Conservation (phyloP, 2,329 filamentous ascomycete genomes). For the Ophiostoma piceae region DNA sequence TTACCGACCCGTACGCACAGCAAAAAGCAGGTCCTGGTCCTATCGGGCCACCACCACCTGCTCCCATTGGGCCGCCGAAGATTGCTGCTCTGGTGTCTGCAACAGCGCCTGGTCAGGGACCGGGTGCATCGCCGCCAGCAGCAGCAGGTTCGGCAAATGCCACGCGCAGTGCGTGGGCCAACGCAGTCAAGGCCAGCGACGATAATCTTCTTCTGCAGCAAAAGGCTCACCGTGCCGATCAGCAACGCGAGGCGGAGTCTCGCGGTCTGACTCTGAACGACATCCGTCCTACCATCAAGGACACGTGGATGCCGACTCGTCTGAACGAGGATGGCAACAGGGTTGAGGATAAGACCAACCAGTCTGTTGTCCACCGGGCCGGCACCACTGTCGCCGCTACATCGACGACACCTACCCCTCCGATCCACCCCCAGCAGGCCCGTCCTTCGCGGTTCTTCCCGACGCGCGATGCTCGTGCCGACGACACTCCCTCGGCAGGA, state of each 20-base stretch:
- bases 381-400: conserved; percentile 26
- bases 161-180: conserved; percentile 35
- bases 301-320: conserved; percentile 48
- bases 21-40: conserved; percentile 26
- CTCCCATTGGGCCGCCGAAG: conserved; percentile 17
- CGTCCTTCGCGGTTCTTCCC: conserved; percentile 61
- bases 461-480: conserved; percentile 44
- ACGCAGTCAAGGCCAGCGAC: conserved; percentile 44
- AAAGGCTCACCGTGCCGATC: conserved; percentile 39
- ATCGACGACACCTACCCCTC: conserved; percentile 1
- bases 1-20: conserved; percentile 35
- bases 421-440: conserved; percentile 38
- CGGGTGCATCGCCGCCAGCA: conserved; percentile 5
- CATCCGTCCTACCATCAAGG: conserved; percentile 46
- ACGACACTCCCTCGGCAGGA: conserved; percentile 31
- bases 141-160: conserved; percentile 6
- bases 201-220: conserved; percentile 40
- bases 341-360: conserved; percentile 31
- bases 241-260: conserved; percentile 42
- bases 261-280: conserved; percentile 43
- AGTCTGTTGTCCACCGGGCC: conserved; percentile 30
- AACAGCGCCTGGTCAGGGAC: background rate
- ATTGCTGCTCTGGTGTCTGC: conserved; percentile 12
- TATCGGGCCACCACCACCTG: conserved; percentile 31
- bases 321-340: conserved; percentile 37